phyloP scores from a whole-genome alignment of 2,329 filamentous ascomycete genomes.

The Ceratocystis huliohia region DNA sequence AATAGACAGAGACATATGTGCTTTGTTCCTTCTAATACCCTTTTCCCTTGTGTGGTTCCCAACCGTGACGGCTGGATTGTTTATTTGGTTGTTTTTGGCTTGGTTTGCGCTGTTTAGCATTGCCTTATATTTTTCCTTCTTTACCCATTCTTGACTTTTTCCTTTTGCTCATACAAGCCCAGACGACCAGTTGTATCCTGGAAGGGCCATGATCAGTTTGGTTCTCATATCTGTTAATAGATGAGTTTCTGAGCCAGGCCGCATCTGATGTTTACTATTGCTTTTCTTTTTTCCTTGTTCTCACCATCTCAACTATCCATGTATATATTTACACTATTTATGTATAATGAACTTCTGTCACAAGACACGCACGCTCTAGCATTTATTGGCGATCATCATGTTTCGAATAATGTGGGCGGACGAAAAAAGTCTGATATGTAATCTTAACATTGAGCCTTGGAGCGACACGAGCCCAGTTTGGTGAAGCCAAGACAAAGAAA shows the following conservation, averaged over 20 bases:
- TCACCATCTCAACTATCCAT: background rate
- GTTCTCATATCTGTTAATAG: too few species aligned
- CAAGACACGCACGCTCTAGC: too few species aligned
- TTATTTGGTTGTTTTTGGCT: slow-evolving; percentile 9
- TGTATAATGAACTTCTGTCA: too few species aligned
- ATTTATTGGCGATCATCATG: too few species aligned
- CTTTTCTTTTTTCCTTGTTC: slow-evolving; percentile 1
- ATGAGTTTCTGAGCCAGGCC: too few species aligned
- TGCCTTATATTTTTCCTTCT: background rate
- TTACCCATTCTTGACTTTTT: background rate
- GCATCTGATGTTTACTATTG: background rate
- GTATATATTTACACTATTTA: too few species aligned
- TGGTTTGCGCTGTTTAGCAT: slow-evolving; percentile 6
- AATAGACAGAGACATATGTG: background rate
- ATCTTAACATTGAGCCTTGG: background rate
- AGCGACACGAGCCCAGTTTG: too few species aligned
- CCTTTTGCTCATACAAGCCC: background rate
- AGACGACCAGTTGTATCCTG: background rate
- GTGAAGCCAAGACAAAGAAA: background rate
- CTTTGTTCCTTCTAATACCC: slow-evolving; percentile 4
- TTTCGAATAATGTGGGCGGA: too few species aligned
- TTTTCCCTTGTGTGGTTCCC: background rate
- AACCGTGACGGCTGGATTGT: background rate
- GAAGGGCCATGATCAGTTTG: too few species aligned
- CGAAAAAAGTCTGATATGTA: background rate